phyloP scores from a whole-genome alignment of 495 filamentous ascomycete genomes.

The Talaromyces trachyspermus region DNA sequence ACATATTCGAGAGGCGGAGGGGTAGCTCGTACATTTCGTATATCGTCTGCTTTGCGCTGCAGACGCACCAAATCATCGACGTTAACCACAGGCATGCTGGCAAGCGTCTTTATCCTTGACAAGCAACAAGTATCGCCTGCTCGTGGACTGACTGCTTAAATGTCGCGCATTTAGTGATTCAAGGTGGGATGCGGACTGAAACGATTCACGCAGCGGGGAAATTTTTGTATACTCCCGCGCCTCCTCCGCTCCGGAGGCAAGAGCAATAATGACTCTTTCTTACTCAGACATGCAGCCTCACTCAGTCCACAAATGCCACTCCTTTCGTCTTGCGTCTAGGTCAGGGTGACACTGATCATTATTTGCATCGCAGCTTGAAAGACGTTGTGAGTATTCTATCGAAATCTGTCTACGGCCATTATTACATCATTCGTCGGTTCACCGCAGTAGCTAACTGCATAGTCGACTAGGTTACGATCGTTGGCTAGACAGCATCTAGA shows the following conservation, averaged over 20 bases:
- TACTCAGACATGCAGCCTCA: not conserved
- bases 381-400: too few species aligned
- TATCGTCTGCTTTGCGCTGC: constrained; percentile 74
- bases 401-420: too few species aligned
- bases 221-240: not conserved
- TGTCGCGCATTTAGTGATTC: not conserved
- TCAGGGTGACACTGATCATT: too few species aligned
- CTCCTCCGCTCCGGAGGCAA: not conserved
- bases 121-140: not conserved
- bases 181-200: not conserved
- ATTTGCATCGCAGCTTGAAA: too few species aligned
- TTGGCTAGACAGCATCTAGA: too few species aligned
- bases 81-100: constrained; percentile 78
- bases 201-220: constrained; percentile 2
- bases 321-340: too few species aligned
- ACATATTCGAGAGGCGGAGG: too few species aligned
- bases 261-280: constrained; percentile 6
- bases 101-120: not conserved
- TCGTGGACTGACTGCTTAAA: not conserved
- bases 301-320: not conserved
- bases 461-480: too few species aligned
- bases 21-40: constrained; percentile 68
- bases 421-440: too few species aligned
- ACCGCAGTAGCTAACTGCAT: too few species aligned
- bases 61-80: constrained; percentile 80